These are phyloP conservation scores for Eucalyptus melliodora DNA, from an alignment of 345 rosid species.

Conservation along the genomic window DNA sequence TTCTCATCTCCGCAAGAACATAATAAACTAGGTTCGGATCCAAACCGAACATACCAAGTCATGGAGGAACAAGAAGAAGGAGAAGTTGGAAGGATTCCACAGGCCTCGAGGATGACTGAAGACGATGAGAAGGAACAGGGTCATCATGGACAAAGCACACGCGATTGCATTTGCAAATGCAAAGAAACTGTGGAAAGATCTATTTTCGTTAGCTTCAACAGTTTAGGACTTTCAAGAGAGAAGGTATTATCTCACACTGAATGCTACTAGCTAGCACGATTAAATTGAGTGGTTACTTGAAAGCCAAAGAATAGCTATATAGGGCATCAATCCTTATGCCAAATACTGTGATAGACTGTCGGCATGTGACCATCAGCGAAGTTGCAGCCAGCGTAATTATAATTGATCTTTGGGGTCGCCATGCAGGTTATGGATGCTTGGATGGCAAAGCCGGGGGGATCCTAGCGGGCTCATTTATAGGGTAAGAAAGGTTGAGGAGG, in stretches of 20 bases:
- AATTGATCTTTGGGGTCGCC: background rate
- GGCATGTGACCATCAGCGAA: background rate
- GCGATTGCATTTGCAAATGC: conserved; percentile 16
- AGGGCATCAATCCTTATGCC: background rate
- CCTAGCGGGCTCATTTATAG: background rate
- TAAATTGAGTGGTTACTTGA: background rate
- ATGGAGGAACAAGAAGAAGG: conserved; percentile 24
- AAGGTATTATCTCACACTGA: background rate
- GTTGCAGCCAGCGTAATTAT: background rate
- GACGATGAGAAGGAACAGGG: conserved; percentile 10
- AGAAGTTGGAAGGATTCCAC: conserved; percentile 3
- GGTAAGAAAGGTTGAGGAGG: background rate
- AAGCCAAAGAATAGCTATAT: background rate
- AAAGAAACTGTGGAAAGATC: conserved; percentile 28
- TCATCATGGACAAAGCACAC: conserved; percentile 9
- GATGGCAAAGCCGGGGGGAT: background rate
- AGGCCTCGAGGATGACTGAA: conserved; percentile 3
- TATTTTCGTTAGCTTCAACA: background rate
- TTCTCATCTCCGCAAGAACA: background rate
- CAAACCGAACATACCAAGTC: conserved; percentile 28
- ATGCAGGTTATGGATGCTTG: background rate
- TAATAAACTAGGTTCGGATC: background rate
- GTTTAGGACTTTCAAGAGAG: background rate
- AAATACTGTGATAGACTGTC: background rate
- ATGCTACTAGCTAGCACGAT: background rate